Conservation (phyloP, 2,329 filamentous ascomycete genomes). For the Apiospora phragmitis region DNA sequence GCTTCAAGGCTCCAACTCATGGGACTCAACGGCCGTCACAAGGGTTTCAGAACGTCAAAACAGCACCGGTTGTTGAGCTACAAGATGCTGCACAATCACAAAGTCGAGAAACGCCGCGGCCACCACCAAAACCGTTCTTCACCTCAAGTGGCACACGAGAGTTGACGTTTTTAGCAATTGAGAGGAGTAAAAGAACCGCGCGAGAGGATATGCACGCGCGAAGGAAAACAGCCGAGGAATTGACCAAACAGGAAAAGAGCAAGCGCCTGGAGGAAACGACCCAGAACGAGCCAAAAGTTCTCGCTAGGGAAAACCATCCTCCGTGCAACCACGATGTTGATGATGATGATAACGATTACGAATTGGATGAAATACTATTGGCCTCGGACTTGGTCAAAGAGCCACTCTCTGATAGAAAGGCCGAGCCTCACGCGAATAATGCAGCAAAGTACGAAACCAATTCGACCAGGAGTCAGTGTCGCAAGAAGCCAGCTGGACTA, state of each 20-base stretch:
- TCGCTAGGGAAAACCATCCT: background rate
- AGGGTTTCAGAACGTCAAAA: background rate
- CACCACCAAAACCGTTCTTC: constrained; percentile 35
- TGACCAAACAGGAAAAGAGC: constrained; percentile 22
- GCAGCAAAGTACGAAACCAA: background rate
- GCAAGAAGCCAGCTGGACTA: background rate
- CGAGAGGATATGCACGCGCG: constrained; percentile 27
- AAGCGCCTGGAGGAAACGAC: constrained; percentile 15
- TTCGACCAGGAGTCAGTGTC: background rate
- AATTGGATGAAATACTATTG: constrained; percentile 8
- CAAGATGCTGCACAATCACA: background rate
- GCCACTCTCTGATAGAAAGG: background rate
- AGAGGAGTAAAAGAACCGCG: constrained; percentile 30
- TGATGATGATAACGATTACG: constrained; percentile 7
- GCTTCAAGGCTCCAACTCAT: background rate
- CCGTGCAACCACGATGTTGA: background rate
- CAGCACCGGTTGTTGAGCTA: background rate
- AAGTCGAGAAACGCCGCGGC: constrained; percentile 10
- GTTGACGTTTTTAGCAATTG: constrained; percentile 28
- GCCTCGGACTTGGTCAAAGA: background rate
- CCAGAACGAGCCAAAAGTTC: constrained; percentile 8
- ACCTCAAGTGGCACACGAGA: constrained; percentile 31
- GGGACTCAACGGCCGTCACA: background rate
- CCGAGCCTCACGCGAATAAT: background rate
- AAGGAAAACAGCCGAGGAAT: constrained; percentile 21